Evolutionary conservation across 257 asterid species (phyloP).

Genomic region (Hygrophila difformis): DNA sequence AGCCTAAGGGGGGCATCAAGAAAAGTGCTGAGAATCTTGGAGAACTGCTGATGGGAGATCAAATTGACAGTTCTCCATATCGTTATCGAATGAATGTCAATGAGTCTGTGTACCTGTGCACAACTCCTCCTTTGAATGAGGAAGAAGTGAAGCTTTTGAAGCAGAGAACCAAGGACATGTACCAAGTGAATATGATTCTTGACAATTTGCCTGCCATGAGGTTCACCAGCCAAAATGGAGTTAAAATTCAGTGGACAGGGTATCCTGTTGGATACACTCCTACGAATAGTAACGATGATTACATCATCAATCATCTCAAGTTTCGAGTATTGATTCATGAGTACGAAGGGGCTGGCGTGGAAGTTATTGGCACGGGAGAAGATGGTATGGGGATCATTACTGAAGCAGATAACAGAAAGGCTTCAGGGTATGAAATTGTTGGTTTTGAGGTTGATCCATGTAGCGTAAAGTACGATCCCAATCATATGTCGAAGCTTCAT

Average conservation of each 20-base stretch:
- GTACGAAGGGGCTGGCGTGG: constrained; percentile 1
- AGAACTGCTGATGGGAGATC: constrained; percentile 2
- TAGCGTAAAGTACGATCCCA: neutral
- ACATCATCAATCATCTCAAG: constrained; percentile 5
- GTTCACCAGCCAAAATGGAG: neutral
- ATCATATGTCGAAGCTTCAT: neutral
- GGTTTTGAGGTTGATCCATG: constrained; percentile 5
- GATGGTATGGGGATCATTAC: neutral
- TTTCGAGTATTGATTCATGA: neutral
- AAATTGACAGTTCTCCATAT: neutral
- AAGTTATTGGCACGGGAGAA: neutral
- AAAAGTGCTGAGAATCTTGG: constrained; percentile 5
- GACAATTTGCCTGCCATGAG: constrained; percentile 2
- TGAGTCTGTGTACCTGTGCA: neutral
- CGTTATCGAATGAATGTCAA: neutral
- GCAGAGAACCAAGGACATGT: neutral
- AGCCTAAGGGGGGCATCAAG: neutral
- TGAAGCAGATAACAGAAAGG: neutral
- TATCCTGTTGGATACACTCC: constrained; percentile 1
- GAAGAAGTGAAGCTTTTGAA: constrained; percentile 1
- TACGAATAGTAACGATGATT: neutral
- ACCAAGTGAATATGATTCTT: constrained; percentile 3
- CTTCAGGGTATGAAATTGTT: neutral
- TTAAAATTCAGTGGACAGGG: constrained; percentile 1
- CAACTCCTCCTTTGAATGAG: constrained; percentile 4